Evolutionary conservation across 2,329 filamentous ascomycete species (phyloP).

Genomic region (Beauveria varroae): DNA sequence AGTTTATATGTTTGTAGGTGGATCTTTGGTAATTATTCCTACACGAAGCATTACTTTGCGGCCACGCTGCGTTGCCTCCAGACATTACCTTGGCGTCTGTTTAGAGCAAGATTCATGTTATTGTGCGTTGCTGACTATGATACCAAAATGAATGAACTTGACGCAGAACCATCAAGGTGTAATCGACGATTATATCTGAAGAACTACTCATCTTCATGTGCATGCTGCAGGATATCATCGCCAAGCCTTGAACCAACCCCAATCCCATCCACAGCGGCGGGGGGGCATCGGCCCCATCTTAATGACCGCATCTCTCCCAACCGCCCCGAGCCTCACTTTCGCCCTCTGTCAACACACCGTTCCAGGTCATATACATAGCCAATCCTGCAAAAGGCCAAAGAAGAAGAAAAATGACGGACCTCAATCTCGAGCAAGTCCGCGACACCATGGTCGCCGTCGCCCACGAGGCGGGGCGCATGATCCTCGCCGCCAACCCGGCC

Average conservation of each 20-base stretch:
- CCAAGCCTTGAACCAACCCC: neutral
- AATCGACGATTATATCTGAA: too few relatives aligned
- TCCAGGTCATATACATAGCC: too few relatives aligned
- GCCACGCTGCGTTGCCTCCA: neutral
- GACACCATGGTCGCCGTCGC: conserved; percentile 54
- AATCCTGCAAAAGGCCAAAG: conserved; percentile 18
- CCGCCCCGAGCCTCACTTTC: neutral
- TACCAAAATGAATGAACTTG: too few relatives aligned
- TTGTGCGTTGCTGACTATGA: neutral
- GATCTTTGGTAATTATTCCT: neutral
- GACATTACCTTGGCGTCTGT: neutral
- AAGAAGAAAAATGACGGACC: conserved; percentile 38
- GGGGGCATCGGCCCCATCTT: neutral
- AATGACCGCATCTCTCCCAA: neutral
- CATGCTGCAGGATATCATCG: neutral
- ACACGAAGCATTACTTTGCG: neutral
- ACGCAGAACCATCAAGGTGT: too few relatives aligned
- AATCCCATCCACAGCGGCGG: neutral
- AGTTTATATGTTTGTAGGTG: neutral
- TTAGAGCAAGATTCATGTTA: too few relatives aligned
- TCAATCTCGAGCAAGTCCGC: conserved; percentile 55
- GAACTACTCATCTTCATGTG: too few relatives aligned
- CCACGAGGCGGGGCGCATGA: conserved; percentile 57
- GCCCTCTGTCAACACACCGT: too few relatives aligned
- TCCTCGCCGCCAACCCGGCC: conserved; percentile 52